Evolutionary conservation across 164 flowering plant species (phyloP), one percentile per base, ranked within the genome.

Genomic region (Pachysandra terminalis): DNA sequence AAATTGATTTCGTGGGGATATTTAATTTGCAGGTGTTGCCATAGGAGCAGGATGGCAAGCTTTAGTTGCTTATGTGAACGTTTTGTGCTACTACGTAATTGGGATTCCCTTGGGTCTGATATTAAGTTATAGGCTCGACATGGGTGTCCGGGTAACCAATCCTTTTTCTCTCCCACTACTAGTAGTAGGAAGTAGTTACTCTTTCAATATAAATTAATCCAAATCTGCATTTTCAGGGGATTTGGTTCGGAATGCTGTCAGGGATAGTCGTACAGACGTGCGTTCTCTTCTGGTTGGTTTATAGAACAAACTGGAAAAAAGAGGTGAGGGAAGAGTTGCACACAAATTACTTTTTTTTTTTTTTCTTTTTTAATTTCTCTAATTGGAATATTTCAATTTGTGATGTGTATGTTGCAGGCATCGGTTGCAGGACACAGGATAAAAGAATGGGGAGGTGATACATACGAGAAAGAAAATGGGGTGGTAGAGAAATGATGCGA

Each of bases 41-140:
- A n/a, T n/a, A n/a, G n/a, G n/a, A n/a, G n/a, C n/a, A n/a, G n/a
- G n/a, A n/a, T n/a, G n/a, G n/a, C n/a, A n/a, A n/a, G n/a, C n/a
- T n/a, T n/a, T n/a, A n/a, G n/a, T n/a, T n/a, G n/a, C n/a, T n/a
- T 87, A 83, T 68, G 81, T 89, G 51, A 89, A 86, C 75, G 70
- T 89, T 62, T 87, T 56, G 0, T 86, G 92, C 68, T 91, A 91
- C 72, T 89, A 87, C 58, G 0, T 85, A 1, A 74, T 86, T 68
- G 94, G 19, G n/a, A n/a, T n/a, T n/a, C n/a, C n/a, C n/a, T n/a
- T n/a, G n/a, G n/a, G n/a, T n/a, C n/a, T n/a, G n/a, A 32, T 74
- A n/a, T 21, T 87, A 67, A 86, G 90, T 15, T 87, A 77, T 73
- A 67, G 53, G 59, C 68, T 82, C 40, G 19, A 75, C 49, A 23